Conservation (phyloP, 495 filamentous ascomycete genomes). For the Lophiotrema nucula region DNA sequence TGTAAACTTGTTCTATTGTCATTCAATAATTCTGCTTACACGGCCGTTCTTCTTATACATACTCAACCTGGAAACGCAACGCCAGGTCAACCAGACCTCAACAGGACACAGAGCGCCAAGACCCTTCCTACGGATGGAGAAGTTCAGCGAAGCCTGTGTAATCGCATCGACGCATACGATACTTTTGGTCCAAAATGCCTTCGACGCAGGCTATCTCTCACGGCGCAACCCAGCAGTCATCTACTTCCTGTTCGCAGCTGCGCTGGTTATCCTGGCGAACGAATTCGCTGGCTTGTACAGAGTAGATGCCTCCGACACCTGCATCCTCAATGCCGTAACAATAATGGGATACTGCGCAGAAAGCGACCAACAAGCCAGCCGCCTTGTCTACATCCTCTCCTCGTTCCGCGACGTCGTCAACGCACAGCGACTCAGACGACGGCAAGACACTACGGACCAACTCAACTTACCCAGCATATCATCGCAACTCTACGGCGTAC, state of each 20-base stretch:
- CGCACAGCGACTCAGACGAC: slow-evolving; percentile 43
- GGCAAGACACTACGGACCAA: slow-evolving; percentile 26
- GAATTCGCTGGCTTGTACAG: slow-evolving; percentile 66
- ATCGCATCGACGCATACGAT: slow-evolving; percentile 68
- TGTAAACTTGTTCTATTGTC: slow-evolving; percentile 67
- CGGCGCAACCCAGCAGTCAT: slow-evolving; percentile 67
- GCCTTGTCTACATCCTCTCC: slow-evolving; percentile 63
- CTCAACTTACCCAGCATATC: slow-evolving; percentile 21
- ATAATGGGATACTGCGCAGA: slow-evolving; percentile 63
- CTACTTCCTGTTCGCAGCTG: slow-evolving; percentile 72
- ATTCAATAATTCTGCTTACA: slow-evolving; percentile 71
- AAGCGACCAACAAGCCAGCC: slow-evolving; percentile 62
- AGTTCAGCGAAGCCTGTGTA: slow-evolving; percentile 69
- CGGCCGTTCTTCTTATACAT: slow-evolving; percentile 66
- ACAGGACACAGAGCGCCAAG: slow-evolving; percentile 34
- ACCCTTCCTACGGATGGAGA: slow-evolving; percentile 52
- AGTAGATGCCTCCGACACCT: slow-evolving; percentile 53
- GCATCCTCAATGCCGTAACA: slow-evolving; percentile 57
- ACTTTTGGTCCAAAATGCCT: slow-evolving; percentile 57
- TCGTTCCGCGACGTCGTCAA: slow-evolving; percentile 58
- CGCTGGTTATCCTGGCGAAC: slow-evolving; percentile 65
- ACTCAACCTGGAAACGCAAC: slow-evolving; percentile 48
- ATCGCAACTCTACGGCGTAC: slow-evolving; percentile 18
- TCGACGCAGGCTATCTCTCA: slow-evolving; percentile 60
- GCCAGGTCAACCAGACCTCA: slow-evolving; percentile 34